Evolutionary conservation across 768 basidiomycete species (phyloP), one percentile per base, ranked within the genome.

Genomic region (Pulveroboletus frians): DNA sequence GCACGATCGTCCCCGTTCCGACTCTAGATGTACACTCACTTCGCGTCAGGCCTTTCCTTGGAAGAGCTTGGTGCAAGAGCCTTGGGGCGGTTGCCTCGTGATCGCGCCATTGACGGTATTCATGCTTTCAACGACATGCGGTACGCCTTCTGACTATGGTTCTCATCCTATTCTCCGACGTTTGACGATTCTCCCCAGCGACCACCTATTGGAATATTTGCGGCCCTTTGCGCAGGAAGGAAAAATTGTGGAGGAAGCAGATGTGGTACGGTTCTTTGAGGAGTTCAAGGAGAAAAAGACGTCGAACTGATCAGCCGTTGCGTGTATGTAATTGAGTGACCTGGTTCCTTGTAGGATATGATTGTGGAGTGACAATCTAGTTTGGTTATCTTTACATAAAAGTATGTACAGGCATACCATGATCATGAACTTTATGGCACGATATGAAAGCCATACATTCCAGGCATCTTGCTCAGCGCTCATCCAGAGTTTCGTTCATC

Each of bases 11-110:
- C 4, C 18, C 35, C 4, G 2, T 26, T 20, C 9, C 5, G 5
- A 37, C 40, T 15, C 4, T 4, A n/a, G 10, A 29, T 31, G 13
- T 5, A 9, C 7, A 0, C 50, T 34, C 10, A 55, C 37, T 21
- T 29, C 5, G 18, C 47, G 50, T 9, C 37, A 88, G 89, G 80
- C 21, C 70, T 90, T 43, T 87, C 89, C 15, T 69, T 92, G 30
- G 90, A 92, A 63, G 88, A 90, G 61, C 76, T 92, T 5, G 90
- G 90, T 10, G 75, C 89, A 73, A 84, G 89, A 42, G 90, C 89
- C 1, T 69, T 92, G 9, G 72, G 76, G 47, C 76, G 78, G 43
- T 62, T 92, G 26, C 90, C 90, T 31, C 82, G 90, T 49, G 90
- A 90, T 42, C 80, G 76, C 47, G 88, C 88, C 5, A 79, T 92